phyloP scores from a whole-genome alignment of 257 asterid species.

The Catharanthus roseus region DNA sequence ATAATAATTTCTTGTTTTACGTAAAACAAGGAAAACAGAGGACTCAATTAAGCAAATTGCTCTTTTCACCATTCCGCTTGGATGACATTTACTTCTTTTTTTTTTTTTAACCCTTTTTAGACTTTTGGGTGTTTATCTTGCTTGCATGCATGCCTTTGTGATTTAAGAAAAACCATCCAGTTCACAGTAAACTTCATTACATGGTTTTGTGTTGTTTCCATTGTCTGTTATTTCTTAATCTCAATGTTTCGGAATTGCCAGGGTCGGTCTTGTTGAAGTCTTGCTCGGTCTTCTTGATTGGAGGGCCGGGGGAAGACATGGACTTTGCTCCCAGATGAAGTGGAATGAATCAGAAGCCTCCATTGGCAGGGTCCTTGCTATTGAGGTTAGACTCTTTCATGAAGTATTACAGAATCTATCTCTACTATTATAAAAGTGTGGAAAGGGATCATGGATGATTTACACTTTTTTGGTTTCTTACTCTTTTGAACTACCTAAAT shows the following conservation, averaged over 20 bases:
- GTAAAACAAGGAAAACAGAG: background rate
- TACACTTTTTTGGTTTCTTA: too few species aligned
- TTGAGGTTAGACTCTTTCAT: slow-evolving; percentile 56
- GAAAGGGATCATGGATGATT: too few species aligned
- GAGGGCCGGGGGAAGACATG: slow-evolving; percentile 94
- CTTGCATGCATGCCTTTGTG: background rate
- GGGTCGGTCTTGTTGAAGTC: slow-evolving; percentile 98
- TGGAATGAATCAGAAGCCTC: slow-evolving; percentile 99
- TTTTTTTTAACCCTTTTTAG: background rate
- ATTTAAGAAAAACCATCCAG: background rate
- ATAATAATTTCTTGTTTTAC: background rate
- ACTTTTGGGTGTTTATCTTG: background rate
- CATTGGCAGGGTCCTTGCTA: slow-evolving; percentile 86
- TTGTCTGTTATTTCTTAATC: background rate
- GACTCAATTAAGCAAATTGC: background rate
- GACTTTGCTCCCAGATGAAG: slow-evolving; percentile 80
- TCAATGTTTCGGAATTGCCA: slow-evolving; percentile 10
- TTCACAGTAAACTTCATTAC: background rate
- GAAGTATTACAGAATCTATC: background rate
- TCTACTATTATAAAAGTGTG: too few species aligned
- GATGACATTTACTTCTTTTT: background rate
- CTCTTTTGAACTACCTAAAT: too few species aligned
- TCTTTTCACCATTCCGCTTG: background rate
- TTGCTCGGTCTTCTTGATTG: slow-evolving; percentile 99
- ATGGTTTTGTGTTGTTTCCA: background rate